These are phyloP conservation scores for Tremella mesenterica DNA, from an alignment of 768 basidiomycete genomes.

Conservation along the genomic window DNA sequence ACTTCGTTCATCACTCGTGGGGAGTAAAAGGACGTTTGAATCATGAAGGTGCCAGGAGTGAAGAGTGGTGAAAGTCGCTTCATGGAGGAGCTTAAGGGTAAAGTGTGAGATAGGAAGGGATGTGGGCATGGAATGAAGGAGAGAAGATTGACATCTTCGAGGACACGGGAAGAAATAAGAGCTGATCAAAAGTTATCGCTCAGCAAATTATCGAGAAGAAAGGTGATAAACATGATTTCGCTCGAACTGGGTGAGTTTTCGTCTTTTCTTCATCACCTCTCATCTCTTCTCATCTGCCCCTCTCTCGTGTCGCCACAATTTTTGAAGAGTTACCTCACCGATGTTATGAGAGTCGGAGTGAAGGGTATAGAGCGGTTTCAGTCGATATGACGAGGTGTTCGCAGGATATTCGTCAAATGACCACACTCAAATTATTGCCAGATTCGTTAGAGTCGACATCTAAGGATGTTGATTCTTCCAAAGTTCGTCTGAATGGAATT, in stretches of 20 bases:
- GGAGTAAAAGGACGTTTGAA: too few relatives aligned
- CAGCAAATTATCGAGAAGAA: slow-evolving; percentile 73
- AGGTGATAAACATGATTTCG: slow-evolving; percentile 61
- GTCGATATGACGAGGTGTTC: too few relatives aligned
- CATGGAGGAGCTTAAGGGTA: slow-evolving; percentile 50
- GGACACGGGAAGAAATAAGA: too few relatives aligned
- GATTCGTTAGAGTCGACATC: background rate
- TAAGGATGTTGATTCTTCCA: background rate
- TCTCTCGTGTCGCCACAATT: background rate
- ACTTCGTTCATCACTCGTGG: background rate
- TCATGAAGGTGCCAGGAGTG: too few relatives aligned
- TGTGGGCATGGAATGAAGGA: slow-evolving; percentile 55
- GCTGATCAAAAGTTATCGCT: slow-evolving; percentile 68
- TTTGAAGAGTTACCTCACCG: too few relatives aligned
- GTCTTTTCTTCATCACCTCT: background rate
- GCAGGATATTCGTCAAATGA: background rate
- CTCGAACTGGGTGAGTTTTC: slow-evolving; percentile 36
- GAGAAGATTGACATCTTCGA: too few relatives aligned
- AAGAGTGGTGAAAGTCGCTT: too few relatives aligned
- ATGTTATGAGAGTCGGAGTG: too few relatives aligned
- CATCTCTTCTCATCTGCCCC: background rate
- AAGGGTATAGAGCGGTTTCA: too few relatives aligned
- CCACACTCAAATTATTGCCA: background rate
- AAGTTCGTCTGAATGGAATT: slow-evolving; percentile 50
- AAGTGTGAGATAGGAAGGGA: background rate